Conservation (phyloP, 495 filamentous ascomycete species). For the Talaromyces adpressus region DNA sequence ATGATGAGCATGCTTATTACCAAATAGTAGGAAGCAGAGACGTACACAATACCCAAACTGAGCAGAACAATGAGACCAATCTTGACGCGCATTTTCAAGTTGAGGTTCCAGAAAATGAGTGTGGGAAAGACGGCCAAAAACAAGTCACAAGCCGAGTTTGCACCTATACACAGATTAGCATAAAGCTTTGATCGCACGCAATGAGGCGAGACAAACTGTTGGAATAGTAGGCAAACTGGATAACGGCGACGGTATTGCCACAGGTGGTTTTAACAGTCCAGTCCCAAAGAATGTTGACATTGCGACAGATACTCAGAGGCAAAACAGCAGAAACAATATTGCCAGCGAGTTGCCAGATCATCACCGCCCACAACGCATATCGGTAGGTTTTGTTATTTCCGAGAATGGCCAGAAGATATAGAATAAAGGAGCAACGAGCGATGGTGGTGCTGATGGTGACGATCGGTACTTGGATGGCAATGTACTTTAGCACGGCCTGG, state of each 20-base stretch:
- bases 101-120: conserved; percentile 37
- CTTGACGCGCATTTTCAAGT: conserved; percentile 37
- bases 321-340: conserved; percentile 25
- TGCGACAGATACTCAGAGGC: conserved; percentile 32
- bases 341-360: conserved; percentile 16
- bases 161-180: conserved; percentile 17
- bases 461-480: conserved; percentile 5
- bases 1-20: not conserved
- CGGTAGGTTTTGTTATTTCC: conserved; percentile 20
- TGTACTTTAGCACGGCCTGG: conserved; percentile 12
- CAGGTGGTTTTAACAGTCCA: conserved; percentile 18
- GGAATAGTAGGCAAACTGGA: conserved; percentile 33
- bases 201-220: conserved; percentile 21
- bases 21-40: not conserved
- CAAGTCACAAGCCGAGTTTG: conserved; percentile 38
- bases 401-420: conserved; percentile 33
- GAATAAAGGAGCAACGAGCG: conserved; percentile 30
- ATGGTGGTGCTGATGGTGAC: conserved; percentile 12
- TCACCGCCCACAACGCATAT: conserved; percentile 27
- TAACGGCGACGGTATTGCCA: conserved; percentile 22
- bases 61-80: conserved; percentile 35
- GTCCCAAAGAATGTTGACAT: conserved; percentile 33
- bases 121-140: conserved; percentile 43
- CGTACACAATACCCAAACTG: conserved; percentile 40
- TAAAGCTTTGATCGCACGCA: not conserved